These are phyloP conservation scores for Laetiporus sulphureus DNA, from an alignment of 1,284 basidiomycete genomes.

Conservation along the genomic window DNA sequence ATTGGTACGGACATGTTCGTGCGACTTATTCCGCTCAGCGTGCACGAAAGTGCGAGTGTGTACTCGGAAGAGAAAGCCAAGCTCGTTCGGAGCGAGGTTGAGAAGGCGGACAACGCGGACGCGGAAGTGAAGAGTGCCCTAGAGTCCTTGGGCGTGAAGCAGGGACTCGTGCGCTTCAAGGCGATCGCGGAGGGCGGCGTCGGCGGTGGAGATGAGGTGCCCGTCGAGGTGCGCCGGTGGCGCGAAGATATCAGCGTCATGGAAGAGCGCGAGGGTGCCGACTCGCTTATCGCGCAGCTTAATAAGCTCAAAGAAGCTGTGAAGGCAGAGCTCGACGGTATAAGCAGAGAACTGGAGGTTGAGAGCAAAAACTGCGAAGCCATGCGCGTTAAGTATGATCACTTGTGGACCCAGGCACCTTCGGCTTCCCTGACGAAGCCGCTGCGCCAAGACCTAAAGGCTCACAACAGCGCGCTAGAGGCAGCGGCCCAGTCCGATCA, in stretches of 20 bases:
- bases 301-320: slow-evolving; percentile 57
- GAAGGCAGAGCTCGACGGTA: slow-evolving; percentile 52
- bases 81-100: slow-evolving; percentile 84
- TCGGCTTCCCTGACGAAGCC: slow-evolving; percentile 68
- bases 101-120: slow-evolving; percentile 81
- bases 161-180: slow-evolving; percentile 70
- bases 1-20: slow-evolving; percentile 92
- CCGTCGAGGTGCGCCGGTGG: slow-evolving; percentile 70
- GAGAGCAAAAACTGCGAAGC: slow-evolving; percentile 82
- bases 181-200: slow-evolving; percentile 71
- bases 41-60: slow-evolving; percentile 93
- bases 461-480: slow-evolving; percentile 69
- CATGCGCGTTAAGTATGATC: slow-evolving; percentile 81
- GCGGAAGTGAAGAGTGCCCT: slow-evolving; percentile 76
- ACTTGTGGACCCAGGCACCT: slow-evolving; percentile 88
- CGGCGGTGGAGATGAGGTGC: slow-evolving; percentile 65
- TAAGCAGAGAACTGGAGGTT: slow-evolving; percentile 61
- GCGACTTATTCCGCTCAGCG: slow-evolving; percentile 85
- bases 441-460: slow-evolving; percentile 76
- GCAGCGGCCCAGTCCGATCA: slow-evolving; percentile 77
- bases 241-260: slow-evolving; percentile 68
- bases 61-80: slow-evolving; percentile 99
- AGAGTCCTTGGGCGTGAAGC: slow-evolving; percentile 80
- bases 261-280: slow-evolving; percentile 62
- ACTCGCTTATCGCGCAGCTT: slow-evolving; percentile 56